phyloP scores from a whole-genome alignment of 2,329 filamentous ascomycete species.

The Fusarium sp. region DNA sequence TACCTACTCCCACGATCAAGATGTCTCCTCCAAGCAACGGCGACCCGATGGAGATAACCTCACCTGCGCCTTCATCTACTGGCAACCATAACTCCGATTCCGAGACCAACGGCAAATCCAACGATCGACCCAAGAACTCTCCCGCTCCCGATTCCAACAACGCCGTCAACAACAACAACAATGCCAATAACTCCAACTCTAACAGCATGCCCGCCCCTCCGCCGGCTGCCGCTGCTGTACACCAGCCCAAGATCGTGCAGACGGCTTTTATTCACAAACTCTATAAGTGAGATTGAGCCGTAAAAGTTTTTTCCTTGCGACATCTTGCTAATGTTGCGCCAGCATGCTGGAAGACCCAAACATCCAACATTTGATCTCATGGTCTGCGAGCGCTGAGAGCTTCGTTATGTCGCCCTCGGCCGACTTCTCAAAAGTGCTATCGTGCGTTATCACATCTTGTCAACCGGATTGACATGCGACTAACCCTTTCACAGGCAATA shows the following conservation, averaged over 20 bases:
- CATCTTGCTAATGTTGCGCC: conserved; percentile 48
- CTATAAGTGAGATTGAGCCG: conserved; percentile 81
- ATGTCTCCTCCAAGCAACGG: conserved; percentile 72
- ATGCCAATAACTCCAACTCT: conserved; percentile 48
- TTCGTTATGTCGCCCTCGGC: conserved; percentile 99
- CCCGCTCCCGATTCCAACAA: conserved; percentile 58
- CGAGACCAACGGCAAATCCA: conserved; percentile 57
- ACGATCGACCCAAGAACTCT: conserved; percentile 56
- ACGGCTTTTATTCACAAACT: conserved; percentile 99
- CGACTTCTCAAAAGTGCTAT: conserved; percentile 97
- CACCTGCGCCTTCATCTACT: conserved; percentile 63
- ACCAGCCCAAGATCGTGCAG: conserved; percentile 97
- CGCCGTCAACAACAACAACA: conserved; percentile 47
- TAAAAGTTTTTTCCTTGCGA: background rate
- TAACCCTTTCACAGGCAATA: conserved; percentile 79
- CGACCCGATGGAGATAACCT: conserved; percentile 75
- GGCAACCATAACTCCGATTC: conserved; percentile 62
- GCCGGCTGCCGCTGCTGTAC: conserved; percentile 78
- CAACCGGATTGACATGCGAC: conserved; percentile 1
- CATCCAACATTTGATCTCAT: conserved; percentile 96
- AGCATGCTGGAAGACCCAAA: conserved; percentile 97
- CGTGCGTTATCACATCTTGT: conserved; percentile 74
- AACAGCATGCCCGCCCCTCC: conserved; percentile 66
- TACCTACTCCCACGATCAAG: conserved; percentile 70
- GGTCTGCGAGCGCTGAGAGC: conserved; percentile 93